Base-by-base conservation (phyloP, 495 filamentous ascomycete species). In the Hypoxylon subgilvum region DNA sequence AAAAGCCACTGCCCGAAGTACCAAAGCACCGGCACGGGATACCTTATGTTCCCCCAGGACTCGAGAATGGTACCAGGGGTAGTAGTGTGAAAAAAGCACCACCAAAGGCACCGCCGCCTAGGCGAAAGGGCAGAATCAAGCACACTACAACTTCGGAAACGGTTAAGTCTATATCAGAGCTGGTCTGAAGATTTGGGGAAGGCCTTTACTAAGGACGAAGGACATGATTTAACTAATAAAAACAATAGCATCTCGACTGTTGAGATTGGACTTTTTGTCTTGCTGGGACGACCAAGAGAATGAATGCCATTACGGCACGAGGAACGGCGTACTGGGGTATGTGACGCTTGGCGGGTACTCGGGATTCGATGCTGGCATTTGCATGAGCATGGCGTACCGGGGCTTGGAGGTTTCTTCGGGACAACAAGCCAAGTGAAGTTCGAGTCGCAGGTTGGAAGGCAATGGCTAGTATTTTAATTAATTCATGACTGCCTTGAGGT, bases 61-160 rank as follows among this genome's bases (percentile, higher is more conserved):
- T 68, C 18, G 50, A 68, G 9, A 72, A 67, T 35, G 69, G 65
- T 10, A 54, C 34, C 16, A 65, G 52, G 43, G 60, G 19, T 35
- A 45, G 19, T 35, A 45, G 34, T 32, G 16, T 42, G 18, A 84
- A 82, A 65, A 83, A 79, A 63, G 43, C 74, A n/a, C 81, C 81
- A 12, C 81, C 81, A 0, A 81, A 83, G 58, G 72, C 80, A 3
- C 81, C 81, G 6, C 78, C 78, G 1, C 81, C 81, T 17, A 66
- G 81, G 53, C 75, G 81, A 12, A 68, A 68, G 40, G 74, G 76
- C 22, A 78, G 72, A 52, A 58, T 79, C 13, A 75, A 72, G 51
- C 60, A 63, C n/a, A 34, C 55, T 12, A 34, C 51, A 19, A 58
- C 43, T 22, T 39, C 61, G 4, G 61, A 64, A 21, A 41, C 61